Conservation (phyloP, 805 yeast genomes). For the Blastobotrys chiropterorum region DNA sequence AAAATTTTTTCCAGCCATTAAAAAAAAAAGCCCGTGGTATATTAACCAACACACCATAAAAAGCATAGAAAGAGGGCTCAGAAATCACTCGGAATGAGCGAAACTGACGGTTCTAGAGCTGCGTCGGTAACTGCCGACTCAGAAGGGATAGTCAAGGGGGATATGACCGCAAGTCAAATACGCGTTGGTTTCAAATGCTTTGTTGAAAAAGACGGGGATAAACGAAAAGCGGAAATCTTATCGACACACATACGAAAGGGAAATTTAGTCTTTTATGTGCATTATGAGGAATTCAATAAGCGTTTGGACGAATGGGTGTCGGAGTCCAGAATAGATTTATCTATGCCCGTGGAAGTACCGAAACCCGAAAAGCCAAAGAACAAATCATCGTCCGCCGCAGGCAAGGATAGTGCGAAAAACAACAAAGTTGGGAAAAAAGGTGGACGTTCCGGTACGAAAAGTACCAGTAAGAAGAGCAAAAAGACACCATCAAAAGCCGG, state of each 20-base stretch:
- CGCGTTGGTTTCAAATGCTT: conserved; percentile 68
- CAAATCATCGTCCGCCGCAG: neutral
- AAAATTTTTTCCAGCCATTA: neutral
- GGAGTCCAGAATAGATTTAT: conserved; percentile 62
- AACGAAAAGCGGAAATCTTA: conserved; percentile 77
- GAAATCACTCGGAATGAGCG: neutral
- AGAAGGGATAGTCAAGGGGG: neutral
- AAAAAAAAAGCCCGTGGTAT: neutral
- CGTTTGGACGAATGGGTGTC: conserved; percentile 95
- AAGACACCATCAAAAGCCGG: conserved; percentile 9
- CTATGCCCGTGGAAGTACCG: conserved; percentile 67
- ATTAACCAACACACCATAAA: too few relatives aligned
- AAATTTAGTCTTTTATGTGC: conserved; percentile 79
- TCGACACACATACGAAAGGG: conserved; percentile 72
- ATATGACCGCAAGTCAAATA: conserved; percentile 37
- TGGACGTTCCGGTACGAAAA: conserved; percentile 1
- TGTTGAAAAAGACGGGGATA: conserved; percentile 75
- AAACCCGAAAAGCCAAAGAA: conserved; percentile 43
- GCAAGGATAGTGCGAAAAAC: conserved; percentile 7
- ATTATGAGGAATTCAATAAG: conserved; percentile 89
- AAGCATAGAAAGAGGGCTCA: too few relatives aligned
- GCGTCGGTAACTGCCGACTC: conserved; percentile 9
- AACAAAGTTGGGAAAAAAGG: conserved; percentile 8
- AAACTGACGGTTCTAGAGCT: conserved; percentile 8
- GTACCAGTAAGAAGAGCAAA: conserved; percentile 33